A percentile compares a stretch with the other conserved stretches of the same genome.
Conservation (phyloP, 345 rosid species). For the Streptanthus diversifolius region DNA sequence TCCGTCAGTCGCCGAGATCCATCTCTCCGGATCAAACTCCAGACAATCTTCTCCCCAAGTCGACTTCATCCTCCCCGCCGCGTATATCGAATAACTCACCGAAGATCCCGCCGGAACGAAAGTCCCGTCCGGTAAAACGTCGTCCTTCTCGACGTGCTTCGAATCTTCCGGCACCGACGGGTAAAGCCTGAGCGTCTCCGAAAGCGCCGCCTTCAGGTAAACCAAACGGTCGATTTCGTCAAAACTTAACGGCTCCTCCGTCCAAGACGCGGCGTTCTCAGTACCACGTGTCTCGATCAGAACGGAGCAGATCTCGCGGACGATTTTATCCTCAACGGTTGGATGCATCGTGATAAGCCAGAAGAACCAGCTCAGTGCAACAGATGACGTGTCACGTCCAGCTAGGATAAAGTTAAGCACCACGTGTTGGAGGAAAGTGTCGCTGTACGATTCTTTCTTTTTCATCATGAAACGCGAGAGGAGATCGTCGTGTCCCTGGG, state of each 20-base stretch:
- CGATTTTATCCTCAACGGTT: slow-evolving; percentile 58
- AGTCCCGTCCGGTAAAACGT: slow-evolving; percentile 82
- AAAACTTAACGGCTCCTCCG: slow-evolving; percentile 61
- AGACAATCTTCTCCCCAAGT: slow-evolving; percentile 88
- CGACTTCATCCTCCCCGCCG: slow-evolving; percentile 78
- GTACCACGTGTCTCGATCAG: slow-evolving; percentile 68
- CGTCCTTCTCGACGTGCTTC: slow-evolving; percentile 70
- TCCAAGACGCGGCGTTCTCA: slow-evolving; percentile 49
- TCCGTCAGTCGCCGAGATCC: slow-evolving; percentile 60
- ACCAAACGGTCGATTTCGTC: slow-evolving; percentile 71
- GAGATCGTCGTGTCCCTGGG: slow-evolving; percentile 71
- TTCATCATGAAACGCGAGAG: slow-evolving; percentile 86
- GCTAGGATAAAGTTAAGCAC: slow-evolving; percentile 93
- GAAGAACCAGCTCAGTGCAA: slow-evolving; percentile 93
- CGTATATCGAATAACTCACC: slow-evolving; percentile 78
- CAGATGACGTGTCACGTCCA: slow-evolving; percentile 96
- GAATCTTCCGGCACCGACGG: slow-evolving; percentile 95
- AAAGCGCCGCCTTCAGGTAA: slow-evolving; percentile 78
- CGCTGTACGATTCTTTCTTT: slow-evolving; percentile 63
- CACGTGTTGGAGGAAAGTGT: slow-evolving; percentile 74
- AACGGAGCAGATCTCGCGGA: slow-evolving; percentile 58
- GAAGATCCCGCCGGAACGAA: slow-evolving; percentile 88
- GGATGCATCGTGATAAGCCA: slow-evolving; percentile 65
- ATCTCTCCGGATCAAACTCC: slow-evolving; percentile 79
- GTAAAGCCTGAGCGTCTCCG: slow-evolving; percentile 85